These are phyloP conservation scores for Fallopia convolvulus DNA, from an alignment of 148 eudicot species.

Conservation along the genomic window DNA sequence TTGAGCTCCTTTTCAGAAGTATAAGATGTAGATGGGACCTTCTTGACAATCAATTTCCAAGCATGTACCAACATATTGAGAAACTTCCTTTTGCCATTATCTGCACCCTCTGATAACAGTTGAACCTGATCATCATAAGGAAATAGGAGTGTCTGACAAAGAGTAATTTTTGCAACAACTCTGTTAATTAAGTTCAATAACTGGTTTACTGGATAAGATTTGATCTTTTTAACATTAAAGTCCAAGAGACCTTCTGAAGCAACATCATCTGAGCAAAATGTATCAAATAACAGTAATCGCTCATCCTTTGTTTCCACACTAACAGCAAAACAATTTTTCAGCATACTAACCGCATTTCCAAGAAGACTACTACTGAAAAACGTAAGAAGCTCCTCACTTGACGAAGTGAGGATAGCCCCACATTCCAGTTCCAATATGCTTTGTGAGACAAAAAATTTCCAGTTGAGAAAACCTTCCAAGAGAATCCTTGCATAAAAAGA, in stretches of 20 bases:
- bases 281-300: conserved; percentile 42
- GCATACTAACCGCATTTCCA: conserved; percentile 44
- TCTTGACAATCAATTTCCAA: conserved; percentile 60
- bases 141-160: conserved; percentile 53
- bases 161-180: conserved; percentile 49
- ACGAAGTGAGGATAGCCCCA: conserved; percentile 22
- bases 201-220: conserved; percentile 33
- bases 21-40: conserved; percentile 26
- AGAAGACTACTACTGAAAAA: conserved; percentile 56
- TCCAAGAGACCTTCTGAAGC: conserved; percentile 32
- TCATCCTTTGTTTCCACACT: conserved; percentile 25
- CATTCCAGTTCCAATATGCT: conserved; percentile 40
- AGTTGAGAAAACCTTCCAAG: conserved; percentile 45
- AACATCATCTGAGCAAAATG: conserved; percentile 33
- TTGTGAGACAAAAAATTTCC: conserved; percentile 56
- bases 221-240: conserved; percentile 24
- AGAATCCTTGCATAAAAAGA: conserved; percentile 48
- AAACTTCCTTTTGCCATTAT: conserved; percentile 25
- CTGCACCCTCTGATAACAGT: conserved; percentile 19
- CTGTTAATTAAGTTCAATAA: conserved; percentile 45
- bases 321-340: conserved; percentile 34
- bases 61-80: conserved; percentile 44
- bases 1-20: conserved; percentile 17
- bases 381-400: conserved; percentile 41
- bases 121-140: conserved; percentile 24